Evolutionary conservation across 345 rosid species (phyloP), one percentile per base, ranked within the genome.

Genomic region (Alliaria petiolata): DNA sequence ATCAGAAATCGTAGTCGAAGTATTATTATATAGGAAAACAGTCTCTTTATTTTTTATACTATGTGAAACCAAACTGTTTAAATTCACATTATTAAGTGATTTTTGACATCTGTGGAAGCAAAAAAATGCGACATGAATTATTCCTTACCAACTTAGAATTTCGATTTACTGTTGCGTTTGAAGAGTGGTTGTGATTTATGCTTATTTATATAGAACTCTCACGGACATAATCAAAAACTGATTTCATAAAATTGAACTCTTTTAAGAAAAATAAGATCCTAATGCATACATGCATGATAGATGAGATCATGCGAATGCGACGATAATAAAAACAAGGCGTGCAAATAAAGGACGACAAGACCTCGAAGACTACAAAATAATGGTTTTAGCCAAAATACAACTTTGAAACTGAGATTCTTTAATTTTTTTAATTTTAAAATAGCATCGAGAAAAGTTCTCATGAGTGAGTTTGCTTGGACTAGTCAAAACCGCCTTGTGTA

Each of bases 361-460:
- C 80, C 83, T 80, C 79, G 84, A 76, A 82, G 81, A 69, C 79
- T 78, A 72, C 79, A 77, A 69, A 46, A 61, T 42, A 62, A 52
- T 34, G 79, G 36, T 59, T 75, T 53, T 69, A 62, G 79, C 74
- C 69, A 62, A 75, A 75, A 53, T 75, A 75, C 74, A 75, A 75
- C 64, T 75, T 75, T 61, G 64, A 75, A 75, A 52, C 58, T 75
- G 28, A 75, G 69, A 53, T 75, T 75, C 74, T 67, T 54, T 43
- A 34, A 1, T 22, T 42, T 51, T 52, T 6, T 3, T 1, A 6
- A 20, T 31, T 31, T 46, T 15, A n/a, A 16, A 3, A 8, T 56
- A 17, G 51, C 58, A 69, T 75, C 79, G 70, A 75, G 58, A 68
- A 60, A 53, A 43, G 56, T 63, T 61, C 35, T 46, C 58, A 62